phyloP scores from a whole-genome alignment of 768 basidiomycete genomes.

The Tulasnella sp. region DNA sequence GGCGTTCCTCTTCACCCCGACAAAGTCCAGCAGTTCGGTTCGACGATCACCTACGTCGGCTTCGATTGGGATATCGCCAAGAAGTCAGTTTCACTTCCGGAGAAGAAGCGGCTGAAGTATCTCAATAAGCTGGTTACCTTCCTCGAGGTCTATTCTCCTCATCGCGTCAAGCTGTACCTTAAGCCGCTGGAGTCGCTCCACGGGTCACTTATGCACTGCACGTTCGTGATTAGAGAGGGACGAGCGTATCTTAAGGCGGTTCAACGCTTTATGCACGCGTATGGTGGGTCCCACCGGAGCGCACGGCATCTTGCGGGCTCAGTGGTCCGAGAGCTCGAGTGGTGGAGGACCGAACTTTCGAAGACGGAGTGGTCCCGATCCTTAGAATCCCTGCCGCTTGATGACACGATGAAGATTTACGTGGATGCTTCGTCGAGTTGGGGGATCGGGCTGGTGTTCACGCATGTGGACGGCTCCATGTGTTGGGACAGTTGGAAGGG shows the following conservation, averaged over 20 bases:
- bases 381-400: not conserved
- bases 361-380: not conserved
- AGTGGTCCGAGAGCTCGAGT: not conserved
- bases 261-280: not conserved
- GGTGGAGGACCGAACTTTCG: not conserved
- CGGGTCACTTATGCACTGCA: constrained; percentile 33
- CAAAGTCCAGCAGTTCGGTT: not conserved
- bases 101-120: not conserved
- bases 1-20: not conserved
- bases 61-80: not conserved
- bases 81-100: not conserved
- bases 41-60: not conserved
- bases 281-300: not conserved
- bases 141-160: constrained; percentile 35
- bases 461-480: not conserved
- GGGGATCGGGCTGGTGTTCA: constrained; percentile 1
- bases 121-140: not conserved
- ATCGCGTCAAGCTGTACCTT: not conserved
- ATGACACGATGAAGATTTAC: not conserved
- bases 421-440: not conserved
- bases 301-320: not conserved
- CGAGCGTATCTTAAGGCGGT: not conserved
- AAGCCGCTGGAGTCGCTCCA: constrained; percentile 31
- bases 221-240: constrained; percentile 6
- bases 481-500: constrained; percentile 6